Base-by-base conservation (phyloP, 768 basidiomycete species). In the Hericium coralloides region DNA sequence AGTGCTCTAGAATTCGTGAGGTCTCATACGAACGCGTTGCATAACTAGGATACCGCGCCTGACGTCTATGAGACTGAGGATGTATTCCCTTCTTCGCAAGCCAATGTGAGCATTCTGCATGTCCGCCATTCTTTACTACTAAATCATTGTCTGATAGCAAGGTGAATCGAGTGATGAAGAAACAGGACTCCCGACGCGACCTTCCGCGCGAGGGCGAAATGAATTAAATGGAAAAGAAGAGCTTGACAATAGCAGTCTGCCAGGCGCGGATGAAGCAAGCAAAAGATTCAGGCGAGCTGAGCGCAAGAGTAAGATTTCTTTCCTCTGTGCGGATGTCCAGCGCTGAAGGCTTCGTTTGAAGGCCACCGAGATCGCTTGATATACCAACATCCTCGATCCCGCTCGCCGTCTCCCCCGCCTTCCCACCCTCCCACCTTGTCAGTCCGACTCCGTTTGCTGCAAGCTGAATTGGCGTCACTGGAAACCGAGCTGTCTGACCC, bases 1-100 rank as follows among this genome's bases (percentile, higher is more conserved):
- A 23, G 52, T 18, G 12, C 26, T 49, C 37, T 3, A 15, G 39
- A 36, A 41, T 37, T 25, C 38, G 49, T 15, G 38, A 47, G 25
- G n/a, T 12, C 48, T 39, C 23, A 45, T 36, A 49, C 17, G 38
- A 26, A 51, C 41, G 26, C 31, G 48, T 52, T 36, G 20, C 25
- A 17, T n/a, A 39, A n/a, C 37, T 53, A 95, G 92, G 92, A 94
- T 71, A 90, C 89, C 12, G 92, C 90, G 1, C 92, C 82, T 41
- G 93, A 95, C 69, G 82, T 95, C 47, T 95, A 95, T 66, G 93
- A 95, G 68, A 95, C 93, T 0, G 87, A 90, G 49, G 93, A 95
- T 62, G 75, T 81, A 15, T 78, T 84, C 65, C 84, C 79, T 14
- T 69, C 76, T 15, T 67, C 78, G 26, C 75, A 79, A 51, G 70